These are phyloP conservation scores for Lactarius tabidus DNA, from an alignment of 768 basidiomycete species.

Conservation along the genomic window DNA sequence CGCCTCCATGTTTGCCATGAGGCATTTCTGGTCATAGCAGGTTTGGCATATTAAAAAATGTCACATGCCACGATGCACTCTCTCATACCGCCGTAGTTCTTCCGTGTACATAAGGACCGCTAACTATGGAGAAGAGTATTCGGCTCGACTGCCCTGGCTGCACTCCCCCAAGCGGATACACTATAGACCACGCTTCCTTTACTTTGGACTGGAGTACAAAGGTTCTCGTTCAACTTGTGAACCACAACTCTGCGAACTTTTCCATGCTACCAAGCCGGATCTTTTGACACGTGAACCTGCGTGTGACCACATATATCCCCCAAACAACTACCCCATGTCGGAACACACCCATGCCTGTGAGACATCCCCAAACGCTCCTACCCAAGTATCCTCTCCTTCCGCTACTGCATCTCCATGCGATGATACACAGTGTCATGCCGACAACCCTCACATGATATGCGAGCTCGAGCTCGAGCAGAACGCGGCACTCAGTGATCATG, in stretches of 20 bases:
- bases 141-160: neutral
- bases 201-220: neutral
- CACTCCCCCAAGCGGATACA: neutral
- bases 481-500: slow-evolving; percentile 7
- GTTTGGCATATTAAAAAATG: neutral
- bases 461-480: neutral
- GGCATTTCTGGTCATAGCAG: no score
- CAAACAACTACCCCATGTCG: neutral
- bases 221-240: neutral
- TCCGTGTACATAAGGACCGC: neutral
- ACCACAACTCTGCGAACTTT: neutral
- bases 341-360: neutral
- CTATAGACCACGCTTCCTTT: neutral
- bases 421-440: neutral
- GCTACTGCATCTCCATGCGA: neutral
- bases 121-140: neutral
- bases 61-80: neutral
- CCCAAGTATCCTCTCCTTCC: neutral
- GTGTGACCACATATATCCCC: neutral
- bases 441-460: neutral
- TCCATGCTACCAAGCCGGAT: neutral
- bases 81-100: neutral
- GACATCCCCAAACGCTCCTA: neutral
- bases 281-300: neutral
- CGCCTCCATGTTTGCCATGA: neutral